Evolutionary conservation across 345 rosid genomes (phyloP).

Genomic region (Pseudoturritis turrita): DNA sequence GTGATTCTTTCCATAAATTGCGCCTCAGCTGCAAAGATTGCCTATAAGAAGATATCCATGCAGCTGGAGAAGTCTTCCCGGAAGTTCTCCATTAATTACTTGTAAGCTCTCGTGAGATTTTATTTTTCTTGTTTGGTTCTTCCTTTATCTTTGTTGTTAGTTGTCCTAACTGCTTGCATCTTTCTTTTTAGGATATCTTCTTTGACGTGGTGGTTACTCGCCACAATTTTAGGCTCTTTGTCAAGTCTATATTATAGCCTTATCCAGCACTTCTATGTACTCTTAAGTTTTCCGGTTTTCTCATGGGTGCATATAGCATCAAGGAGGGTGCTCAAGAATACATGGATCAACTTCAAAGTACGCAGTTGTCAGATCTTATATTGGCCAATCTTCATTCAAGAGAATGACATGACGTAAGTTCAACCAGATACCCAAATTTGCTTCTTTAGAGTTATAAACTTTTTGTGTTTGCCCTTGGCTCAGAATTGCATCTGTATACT

Average conservation of each 20-base stretch:
- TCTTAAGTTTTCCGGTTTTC: slow-evolving; percentile 36
- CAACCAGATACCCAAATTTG: not conserved
- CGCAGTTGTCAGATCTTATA: slow-evolving; percentile 68
- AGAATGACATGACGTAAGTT: slow-evolving; percentile 55
- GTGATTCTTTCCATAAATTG: slow-evolving; percentile 71
- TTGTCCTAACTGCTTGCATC: slow-evolving; percentile 26
- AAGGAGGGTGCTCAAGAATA: slow-evolving; percentile 42
- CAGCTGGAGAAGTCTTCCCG: slow-evolving; percentile 33
- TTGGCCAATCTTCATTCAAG: slow-evolving; percentile 76
- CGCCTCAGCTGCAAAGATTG: slow-evolving; percentile 45
- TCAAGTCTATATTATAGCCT: slow-evolving; percentile 60
- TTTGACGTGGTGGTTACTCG: slow-evolving; percentile 50
- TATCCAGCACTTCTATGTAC: slow-evolving; percentile 40
- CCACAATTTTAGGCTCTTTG: slow-evolving; percentile 49
- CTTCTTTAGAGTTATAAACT: not conserved
- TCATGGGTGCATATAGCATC: slow-evolving; percentile 35
- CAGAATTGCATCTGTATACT: not conserved
- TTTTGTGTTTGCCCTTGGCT: not conserved
- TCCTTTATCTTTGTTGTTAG: slow-evolving; percentile 7
- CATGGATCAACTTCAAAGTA: slow-evolving; percentile 49
- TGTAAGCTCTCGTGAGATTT: slow-evolving; percentile 33
- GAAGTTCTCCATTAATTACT: slow-evolving; percentile 31
- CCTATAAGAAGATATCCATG: slow-evolving; percentile 33
- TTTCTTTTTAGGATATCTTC: slow-evolving; percentile 50
- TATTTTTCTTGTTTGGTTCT: not conserved